A percentile compares a stretch with the other conserved stretches of the same genome.
Evolutionary conservation across 2,329 filamentous ascomycete species (phyloP).

Genomic region (Botryotinia convoluta): DNA sequence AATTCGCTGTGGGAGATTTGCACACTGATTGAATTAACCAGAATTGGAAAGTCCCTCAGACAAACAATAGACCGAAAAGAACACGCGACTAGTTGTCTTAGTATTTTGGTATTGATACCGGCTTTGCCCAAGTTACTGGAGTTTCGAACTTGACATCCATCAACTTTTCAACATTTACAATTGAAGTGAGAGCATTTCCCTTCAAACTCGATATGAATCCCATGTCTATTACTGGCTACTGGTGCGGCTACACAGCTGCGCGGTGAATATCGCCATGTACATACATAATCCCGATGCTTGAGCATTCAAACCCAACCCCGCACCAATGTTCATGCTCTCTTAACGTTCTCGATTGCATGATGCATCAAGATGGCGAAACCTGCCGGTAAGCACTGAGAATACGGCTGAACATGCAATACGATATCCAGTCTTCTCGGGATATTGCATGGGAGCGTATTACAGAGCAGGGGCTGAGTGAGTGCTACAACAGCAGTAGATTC

Average conservation of each 20-base stretch:
- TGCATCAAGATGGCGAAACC: background rate
- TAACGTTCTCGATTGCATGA: background rate
- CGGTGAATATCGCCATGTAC: background rate
- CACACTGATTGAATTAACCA: background rate
- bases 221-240: background rate
- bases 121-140: background rate
- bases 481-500: background rate
- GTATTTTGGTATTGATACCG: background rate
- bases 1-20: background rate
- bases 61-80: background rate
- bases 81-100: background rate
- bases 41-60: background rate
- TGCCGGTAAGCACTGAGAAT: background rate
- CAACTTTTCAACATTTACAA: background rate
- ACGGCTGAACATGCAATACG: constrained; percentile 3
- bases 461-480: background rate
- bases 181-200: background rate
- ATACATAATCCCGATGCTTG: background rate
- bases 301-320: background rate
- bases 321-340: background rate
- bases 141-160: background rate
- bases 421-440: constrained; percentile 1
- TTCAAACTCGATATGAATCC: background rate
- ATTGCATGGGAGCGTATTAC: background rate
- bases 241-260: background rate